Evolutionary conservation across 257 asterid genomes (phyloP).

Genomic region (Salvia hispanica): DNA sequence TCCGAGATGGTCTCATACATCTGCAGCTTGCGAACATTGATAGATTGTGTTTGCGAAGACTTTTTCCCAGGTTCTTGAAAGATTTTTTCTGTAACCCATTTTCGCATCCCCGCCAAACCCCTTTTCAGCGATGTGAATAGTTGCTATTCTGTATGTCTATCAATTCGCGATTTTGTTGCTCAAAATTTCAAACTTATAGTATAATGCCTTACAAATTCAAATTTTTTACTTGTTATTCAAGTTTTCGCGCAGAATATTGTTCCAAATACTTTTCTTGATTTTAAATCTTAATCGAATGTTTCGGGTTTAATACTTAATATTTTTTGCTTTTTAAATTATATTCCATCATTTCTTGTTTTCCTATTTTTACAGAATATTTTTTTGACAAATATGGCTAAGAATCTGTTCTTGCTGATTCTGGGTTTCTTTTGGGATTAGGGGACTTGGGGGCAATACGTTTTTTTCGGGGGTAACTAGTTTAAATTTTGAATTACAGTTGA

Average conservation of each 20-base stretch:
- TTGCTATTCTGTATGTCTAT: slow-evolving; percentile 1
- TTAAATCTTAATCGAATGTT: slow-evolving; percentile 35
- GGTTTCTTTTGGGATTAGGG: slow-evolving; percentile 38
- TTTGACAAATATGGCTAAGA: slow-evolving; percentile 48
- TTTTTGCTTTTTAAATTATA: slow-evolving; percentile 30
- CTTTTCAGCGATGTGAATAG: background rate
- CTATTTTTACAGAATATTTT: slow-evolving; percentile 7
- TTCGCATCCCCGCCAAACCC: background rate
- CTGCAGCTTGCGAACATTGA: slow-evolving; percentile 20
- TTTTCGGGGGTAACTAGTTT: slow-evolving; percentile 51
- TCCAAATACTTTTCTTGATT: slow-evolving; percentile 48
- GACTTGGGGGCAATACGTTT: slow-evolving; percentile 54
- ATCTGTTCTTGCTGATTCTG: slow-evolving; percentile 35
- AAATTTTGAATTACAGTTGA: background rate
- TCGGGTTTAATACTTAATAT: slow-evolving; percentile 30
- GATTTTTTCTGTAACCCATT: slow-evolving; percentile 9
- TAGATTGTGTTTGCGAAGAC: slow-evolving; percentile 6
- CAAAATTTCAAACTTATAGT: background rate
- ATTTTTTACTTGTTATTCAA: slow-evolving; percentile 39
- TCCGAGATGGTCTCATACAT: slow-evolving; percentile 3
- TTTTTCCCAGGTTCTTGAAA: slow-evolving; percentile 21
- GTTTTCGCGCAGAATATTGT: slow-evolving; percentile 39
- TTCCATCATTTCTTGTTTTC: slow-evolving; percentile 23
- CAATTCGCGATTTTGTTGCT: background rate
- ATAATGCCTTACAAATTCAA: background rate